Evolutionary conservation across 768 basidiomycete genomes (phyloP).

Genomic region (Mycena olivaceomarginata): DNA sequence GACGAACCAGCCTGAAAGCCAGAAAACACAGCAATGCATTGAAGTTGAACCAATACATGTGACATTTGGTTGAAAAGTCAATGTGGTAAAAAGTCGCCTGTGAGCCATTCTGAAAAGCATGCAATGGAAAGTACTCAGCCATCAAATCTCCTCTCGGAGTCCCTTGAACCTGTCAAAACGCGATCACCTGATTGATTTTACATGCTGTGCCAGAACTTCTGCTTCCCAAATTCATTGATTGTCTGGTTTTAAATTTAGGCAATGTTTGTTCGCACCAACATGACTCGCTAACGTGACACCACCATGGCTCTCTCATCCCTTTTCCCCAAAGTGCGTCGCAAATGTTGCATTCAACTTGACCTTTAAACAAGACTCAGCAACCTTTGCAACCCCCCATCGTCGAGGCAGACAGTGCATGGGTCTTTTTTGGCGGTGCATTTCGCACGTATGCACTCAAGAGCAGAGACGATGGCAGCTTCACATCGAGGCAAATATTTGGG

Average conservation of each 20-base stretch:
- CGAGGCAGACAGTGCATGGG: slow-evolving; percentile 50
- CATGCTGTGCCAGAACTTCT: background rate
- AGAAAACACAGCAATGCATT: too few species aligned
- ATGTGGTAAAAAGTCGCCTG: too few species aligned
- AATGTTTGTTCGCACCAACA: background rate
- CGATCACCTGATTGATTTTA: background rate
- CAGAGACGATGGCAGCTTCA: slow-evolving; percentile 43
- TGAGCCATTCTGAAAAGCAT: too few species aligned
- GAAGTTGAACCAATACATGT: too few species aligned
- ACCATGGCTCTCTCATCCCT: slow-evolving; percentile 40
- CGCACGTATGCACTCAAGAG: slow-evolving; percentile 45
- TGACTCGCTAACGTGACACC: background rate
- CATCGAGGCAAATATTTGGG: slow-evolving; percentile 48
- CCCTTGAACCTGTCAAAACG: background rate
- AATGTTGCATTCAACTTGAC: background rate
- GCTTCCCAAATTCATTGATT: background rate
- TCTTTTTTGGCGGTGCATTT: slow-evolving; percentile 51
- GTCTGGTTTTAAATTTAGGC: background rate
- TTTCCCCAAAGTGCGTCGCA: slow-evolving; percentile 45
- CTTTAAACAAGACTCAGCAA: slow-evolving; percentile 32
- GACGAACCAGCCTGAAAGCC: too few species aligned
- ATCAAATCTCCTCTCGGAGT: too few species aligned
- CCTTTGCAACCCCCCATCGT: slow-evolving; percentile 45
- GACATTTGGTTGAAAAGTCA: too few species aligned
- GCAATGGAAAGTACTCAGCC: too few species aligned